Evolutionary conservation across 768 basidiomycete species (phyloP).

Genomic region (Leccinum rimulosum): DNA sequence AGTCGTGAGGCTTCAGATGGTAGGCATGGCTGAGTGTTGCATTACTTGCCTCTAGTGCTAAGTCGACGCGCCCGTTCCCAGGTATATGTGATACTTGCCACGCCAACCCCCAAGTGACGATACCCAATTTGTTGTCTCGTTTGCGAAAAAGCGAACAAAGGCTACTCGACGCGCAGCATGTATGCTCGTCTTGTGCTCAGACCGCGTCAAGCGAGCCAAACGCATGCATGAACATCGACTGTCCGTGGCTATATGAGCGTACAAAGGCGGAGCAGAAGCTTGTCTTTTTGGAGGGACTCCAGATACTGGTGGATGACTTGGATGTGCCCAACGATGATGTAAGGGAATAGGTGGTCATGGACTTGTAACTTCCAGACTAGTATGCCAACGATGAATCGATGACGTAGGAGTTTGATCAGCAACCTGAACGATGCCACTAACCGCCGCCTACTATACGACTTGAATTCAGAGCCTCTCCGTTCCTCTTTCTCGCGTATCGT

Average conservation of each 20-base stretch:
- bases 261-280: slow-evolving; percentile 50
- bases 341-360: background rate
- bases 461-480: too few relatives aligned
- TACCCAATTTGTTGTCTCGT: slow-evolving; percentile 54
- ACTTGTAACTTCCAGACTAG: slow-evolving; percentile 1
- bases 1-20: slow-evolving; percentile 53
- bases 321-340: slow-evolving; percentile 4
- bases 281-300: slow-evolving; percentile 30
- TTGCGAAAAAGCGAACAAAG: slow-evolving; percentile 54
- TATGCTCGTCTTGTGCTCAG: slow-evolving; percentile 72
- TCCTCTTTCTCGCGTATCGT: too few relatives aligned
- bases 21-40: slow-evolving; percentile 21
- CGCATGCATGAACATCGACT: slow-evolving; percentile 82
- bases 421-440: too few relatives aligned
- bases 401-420: background rate
- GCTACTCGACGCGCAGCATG: slow-evolving; percentile 53
- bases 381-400: background rate
- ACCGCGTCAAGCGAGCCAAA: slow-evolving; percentile 56
- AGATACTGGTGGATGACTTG: slow-evolving; percentile 31
- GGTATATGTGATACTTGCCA: slow-evolving; percentile 68
- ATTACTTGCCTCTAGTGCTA: background rate
- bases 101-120: slow-evolving; percentile 48
- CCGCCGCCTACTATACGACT: too few relatives aligned
- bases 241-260: slow-evolving; percentile 77
- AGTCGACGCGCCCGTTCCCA: slow-evolving; percentile 19